Evolutionary conservation across 2,329 filamentous ascomycete species (phyloP).

Genomic region (Colletotrichum falcatum): DNA sequence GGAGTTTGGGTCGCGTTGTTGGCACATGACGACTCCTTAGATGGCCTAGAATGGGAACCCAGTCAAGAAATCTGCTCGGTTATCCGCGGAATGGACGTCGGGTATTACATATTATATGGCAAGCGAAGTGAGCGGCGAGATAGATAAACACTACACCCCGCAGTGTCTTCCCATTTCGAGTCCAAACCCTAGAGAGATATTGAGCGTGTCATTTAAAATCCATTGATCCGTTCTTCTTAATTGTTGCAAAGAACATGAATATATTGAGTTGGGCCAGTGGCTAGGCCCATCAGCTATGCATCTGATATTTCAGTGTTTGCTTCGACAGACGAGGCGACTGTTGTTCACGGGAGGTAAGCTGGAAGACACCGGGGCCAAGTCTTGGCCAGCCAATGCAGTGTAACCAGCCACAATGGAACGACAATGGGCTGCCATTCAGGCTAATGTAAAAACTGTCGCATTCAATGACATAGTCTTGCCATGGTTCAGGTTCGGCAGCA

Average conservation of each 20-base stretch:
- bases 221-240: neutral
- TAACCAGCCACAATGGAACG: neutral
- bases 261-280: neutral
- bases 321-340: neutral
- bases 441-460: constrained; percentile 7
- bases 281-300: too few species aligned
- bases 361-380: neutral
- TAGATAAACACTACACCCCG: rapidly evolving
- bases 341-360: neutral
- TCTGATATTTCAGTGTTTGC: neutral
- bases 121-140: constrained; percentile 8
- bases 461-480: neutral
- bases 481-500: neutral
- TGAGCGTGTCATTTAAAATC: neutral
- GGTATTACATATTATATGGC: neutral
- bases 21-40: neutral
- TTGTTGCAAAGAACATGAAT: neutral
- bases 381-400: neutral
- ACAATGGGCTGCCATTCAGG: constrained; percentile 7
- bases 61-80: constrained; percentile 7
- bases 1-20: neutral
- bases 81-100: neutral
- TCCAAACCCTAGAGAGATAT: neutral
- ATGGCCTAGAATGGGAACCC: neutral
- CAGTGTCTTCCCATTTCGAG: neutral